These are phyloP conservation scores for Aspergillus affinis DNA, from an alignment of 495 filamentous ascomycete genomes.

Conservation along the genomic window DNA sequence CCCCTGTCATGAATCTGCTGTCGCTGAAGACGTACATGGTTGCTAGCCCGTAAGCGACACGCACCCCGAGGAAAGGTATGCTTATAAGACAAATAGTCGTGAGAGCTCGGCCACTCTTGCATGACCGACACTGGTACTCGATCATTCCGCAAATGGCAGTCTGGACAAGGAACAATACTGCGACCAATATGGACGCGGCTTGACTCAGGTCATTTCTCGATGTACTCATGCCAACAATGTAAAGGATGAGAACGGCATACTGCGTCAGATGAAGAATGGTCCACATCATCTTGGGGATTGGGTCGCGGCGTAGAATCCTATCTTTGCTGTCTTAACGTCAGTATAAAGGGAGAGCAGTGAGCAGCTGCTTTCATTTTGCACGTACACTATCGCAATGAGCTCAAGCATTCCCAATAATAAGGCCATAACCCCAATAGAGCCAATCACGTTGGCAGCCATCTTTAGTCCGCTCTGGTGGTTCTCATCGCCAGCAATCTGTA, in stretches of 20 bases:
- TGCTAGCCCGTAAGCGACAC: neutral
- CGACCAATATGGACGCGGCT: conserved; percentile 4
- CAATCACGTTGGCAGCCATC: neutral
- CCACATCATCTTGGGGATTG: neutral
- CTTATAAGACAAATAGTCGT: neutral
- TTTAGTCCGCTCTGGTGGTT: neutral
- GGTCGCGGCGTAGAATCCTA: neutral
- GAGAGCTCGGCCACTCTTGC: neutral
- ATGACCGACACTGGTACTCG: no score
- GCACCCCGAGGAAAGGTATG: neutral
- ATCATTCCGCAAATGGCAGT: no score
- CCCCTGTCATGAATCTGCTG: neutral
- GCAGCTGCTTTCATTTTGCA: no score
- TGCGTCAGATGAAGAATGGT: conserved; percentile 5
- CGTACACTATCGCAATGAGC: no score
- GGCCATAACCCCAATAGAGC: no score
- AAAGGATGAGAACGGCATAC: conserved; percentile 6
- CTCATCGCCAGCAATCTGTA: conserved; percentile 1
- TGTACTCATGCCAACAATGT: neutral
- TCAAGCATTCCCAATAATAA: no score
- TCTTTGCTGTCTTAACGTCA: neutral
- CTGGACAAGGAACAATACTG: neutral
- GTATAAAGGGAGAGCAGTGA: neutral
- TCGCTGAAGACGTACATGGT: neutral
- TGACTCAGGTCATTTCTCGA: neutral